A percentile compares a stretch with the other conserved stretches of the same genome.
phyloP scores from a whole-genome alignment of 345 rosid genomes.

The Hibiscus tridactylites region DNA sequence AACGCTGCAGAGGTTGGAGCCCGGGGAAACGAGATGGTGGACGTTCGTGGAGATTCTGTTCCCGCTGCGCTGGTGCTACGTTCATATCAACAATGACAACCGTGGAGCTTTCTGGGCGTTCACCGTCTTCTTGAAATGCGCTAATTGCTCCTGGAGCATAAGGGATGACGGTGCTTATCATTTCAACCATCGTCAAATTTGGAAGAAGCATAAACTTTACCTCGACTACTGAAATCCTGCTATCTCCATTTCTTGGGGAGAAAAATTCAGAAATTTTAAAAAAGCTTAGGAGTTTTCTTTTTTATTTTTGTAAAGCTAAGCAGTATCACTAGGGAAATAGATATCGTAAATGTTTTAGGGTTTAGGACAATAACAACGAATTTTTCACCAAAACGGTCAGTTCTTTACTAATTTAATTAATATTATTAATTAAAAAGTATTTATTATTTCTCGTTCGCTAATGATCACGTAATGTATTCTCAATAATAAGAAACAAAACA shows the following conservation, averaged over 20 bases:
- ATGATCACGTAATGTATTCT: too few relatives aligned
- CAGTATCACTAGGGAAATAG: neutral
- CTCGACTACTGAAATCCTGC: neutral
- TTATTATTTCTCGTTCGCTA: too few relatives aligned
- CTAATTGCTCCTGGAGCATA: neutral
- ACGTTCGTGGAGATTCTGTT: neutral
- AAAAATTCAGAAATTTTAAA: neutral
- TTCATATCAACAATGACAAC: neutral
- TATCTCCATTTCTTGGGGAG: neutral
- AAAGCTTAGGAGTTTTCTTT: too few relatives aligned
- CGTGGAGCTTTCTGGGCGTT: conserved; percentile 3
- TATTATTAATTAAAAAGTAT: too few relatives aligned
- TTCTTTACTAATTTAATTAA: too few relatives aligned
- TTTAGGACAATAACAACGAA: too few relatives aligned
- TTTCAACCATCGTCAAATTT: neutral
- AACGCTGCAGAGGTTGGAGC: neutral
- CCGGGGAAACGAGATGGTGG: neutral
- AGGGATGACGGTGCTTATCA: neutral
- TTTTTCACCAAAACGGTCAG: too few relatives aligned
- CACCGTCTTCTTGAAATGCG: neutral
- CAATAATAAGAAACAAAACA: too few relatives aligned
- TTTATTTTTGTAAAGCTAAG: neutral
- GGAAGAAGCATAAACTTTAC: neutral
- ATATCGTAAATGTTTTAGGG: too few relatives aligned
- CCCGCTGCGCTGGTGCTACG: conserved; percentile 5